Conservation (phyloP, 208 protist species). For the Crithidia bombi region DNA sequence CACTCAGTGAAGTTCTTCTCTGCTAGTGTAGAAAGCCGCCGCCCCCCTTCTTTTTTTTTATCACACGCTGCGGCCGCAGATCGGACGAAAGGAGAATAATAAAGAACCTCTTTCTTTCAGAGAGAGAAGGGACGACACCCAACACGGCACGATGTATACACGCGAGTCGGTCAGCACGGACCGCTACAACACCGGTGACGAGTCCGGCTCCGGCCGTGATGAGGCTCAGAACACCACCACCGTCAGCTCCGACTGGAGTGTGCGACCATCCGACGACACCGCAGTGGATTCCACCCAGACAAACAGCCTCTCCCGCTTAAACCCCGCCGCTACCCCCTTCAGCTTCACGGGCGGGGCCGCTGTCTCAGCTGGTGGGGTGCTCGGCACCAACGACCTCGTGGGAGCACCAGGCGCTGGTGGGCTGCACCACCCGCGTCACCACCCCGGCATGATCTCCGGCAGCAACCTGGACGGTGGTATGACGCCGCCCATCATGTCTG, state of each 20-base stretch:
- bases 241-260: slow-evolving; percentile 39
- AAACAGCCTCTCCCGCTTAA: slow-evolving; percentile 29
- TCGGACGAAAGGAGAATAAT: too few relatives aligned
- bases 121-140: background rate
- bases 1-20: background rate
- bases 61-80: background rate
- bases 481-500: slow-evolving; percentile 3
- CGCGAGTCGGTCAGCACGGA: slow-evolving; percentile 25
- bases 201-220: slow-evolving; percentile 24
- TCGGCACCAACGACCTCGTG: slow-evolving; percentile 2
- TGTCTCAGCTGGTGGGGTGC: background rate
- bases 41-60: background rate
- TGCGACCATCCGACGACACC: slow-evolving; percentile 35
- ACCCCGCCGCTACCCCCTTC: slow-evolving; percentile 38
- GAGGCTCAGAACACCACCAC: slow-evolving; percentile 34
- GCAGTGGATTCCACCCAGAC: slow-evolving; percentile 14
- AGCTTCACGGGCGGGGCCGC: slow-evolving; percentile 30
- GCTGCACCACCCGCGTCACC: background rate
- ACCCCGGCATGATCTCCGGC: slow-evolving; percentile 8
- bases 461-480: slow-evolving; percentile 14
- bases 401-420: background rate
- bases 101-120: background rate
- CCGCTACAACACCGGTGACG: slow-evolving; percentile 32
- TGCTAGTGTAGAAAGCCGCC: background rate
- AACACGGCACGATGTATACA: slow-evolving; percentile 9